Conservation (phyloP, 306 rosid species). For the Lathyrus sativus region DNA sequence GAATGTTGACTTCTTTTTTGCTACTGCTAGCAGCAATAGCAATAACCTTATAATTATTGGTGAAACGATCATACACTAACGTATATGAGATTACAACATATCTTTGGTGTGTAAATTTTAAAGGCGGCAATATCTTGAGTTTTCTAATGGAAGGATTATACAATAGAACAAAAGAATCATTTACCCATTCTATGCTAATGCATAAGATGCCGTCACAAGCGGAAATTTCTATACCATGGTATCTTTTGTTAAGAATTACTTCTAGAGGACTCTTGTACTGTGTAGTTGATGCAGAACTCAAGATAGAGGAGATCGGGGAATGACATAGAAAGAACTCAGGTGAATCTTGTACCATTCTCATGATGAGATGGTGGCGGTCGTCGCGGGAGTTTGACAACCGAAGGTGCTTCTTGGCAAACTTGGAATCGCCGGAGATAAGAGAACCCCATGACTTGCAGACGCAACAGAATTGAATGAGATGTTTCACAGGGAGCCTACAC, state of each 20-base stretch:
- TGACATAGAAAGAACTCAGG: background rate
- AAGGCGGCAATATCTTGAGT: background rate
- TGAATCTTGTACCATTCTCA: accelerated
- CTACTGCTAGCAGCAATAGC: too few relatives aligned
- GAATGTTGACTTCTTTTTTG: too few relatives aligned
- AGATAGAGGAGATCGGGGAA: background rate
- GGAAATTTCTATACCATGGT: background rate
- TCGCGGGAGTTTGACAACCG: background rate
- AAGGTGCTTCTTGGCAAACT: background rate
- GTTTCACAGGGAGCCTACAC: background rate
- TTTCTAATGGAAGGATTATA: background rate
- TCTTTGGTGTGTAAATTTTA: too few relatives aligned
- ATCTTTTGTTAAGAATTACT: background rate
- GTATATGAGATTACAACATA: conserved; percentile 36
- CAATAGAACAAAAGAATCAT: too few relatives aligned
- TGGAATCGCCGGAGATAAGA: background rate
- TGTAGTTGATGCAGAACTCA: background rate
- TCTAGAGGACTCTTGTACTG: background rate
- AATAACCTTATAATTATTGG: too few relatives aligned
- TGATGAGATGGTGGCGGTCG: background rate
- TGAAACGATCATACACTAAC: conserved; percentile 40
- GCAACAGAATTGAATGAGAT: conserved; percentile 43
- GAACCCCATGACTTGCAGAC: background rate
- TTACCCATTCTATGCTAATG: too few relatives aligned
- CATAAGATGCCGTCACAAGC: background rate